These are phyloP conservation scores for Saccharomycopsis sp. DNA, from an alignment of 805 yeast genomes.

Conservation along the genomic window DNA sequence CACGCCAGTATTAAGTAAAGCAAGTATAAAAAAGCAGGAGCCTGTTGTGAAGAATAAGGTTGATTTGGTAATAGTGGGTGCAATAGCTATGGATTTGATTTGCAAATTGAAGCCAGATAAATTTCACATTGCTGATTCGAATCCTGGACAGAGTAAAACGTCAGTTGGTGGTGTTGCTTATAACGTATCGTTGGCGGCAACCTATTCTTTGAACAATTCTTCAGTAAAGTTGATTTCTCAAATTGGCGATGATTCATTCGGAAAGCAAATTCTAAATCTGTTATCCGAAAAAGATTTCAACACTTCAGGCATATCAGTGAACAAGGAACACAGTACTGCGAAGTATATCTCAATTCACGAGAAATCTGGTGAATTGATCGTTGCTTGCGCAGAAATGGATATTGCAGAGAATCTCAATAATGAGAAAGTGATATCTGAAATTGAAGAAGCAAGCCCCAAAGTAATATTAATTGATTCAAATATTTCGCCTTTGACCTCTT, in stretches of 20 bases:
- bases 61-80: slow-evolving; percentile 53
- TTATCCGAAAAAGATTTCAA: slow-evolving; percentile 29
- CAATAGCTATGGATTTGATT: slow-evolving; percentile 69
- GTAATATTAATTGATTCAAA: slow-evolving; percentile 64
- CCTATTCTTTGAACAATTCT: slow-evolving; percentile 19
- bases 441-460: slow-evolving; percentile 39
- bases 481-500: slow-evolving; percentile 39
- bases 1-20: background rate
- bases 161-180: slow-evolving; percentile 82
- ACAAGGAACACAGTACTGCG: slow-evolving; percentile 40
- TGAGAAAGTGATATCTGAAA: slow-evolving; percentile 35
- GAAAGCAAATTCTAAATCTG: slow-evolving; percentile 32
- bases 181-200: slow-evolving; percentile 65
- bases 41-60: no score
- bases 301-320: slow-evolving; percentile 21
- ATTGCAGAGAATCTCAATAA: slow-evolving; percentile 46
- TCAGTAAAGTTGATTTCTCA: slow-evolving; percentile 45
- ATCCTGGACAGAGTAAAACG: slow-evolving; percentile 54
- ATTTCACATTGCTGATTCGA: slow-evolving; percentile 50
- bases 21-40: background rate
- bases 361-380: slow-evolving; percentile 50
- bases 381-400: slow-evolving; percentile 86
- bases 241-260: slow-evolving; percentile 55
- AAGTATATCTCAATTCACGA: slow-evolving; percentile 70
- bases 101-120: slow-evolving; percentile 36